Evolutionary conservation across 2,329 filamentous ascomycete species (phyloP).

Genomic region (Fusarium sp.): DNA sequence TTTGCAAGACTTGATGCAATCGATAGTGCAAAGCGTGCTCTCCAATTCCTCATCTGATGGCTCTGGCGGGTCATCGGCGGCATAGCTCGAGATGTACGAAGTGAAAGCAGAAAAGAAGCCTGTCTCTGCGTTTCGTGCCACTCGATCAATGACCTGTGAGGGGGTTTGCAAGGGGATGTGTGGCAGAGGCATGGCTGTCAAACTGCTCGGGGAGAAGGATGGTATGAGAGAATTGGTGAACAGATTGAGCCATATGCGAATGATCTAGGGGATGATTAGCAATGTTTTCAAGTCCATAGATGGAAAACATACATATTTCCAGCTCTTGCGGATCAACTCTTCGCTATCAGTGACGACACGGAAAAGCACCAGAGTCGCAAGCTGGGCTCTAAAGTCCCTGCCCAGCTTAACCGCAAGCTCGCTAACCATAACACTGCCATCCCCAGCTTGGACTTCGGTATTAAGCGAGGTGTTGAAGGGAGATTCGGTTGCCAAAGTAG

Average conservation of each 20-base stretch:
- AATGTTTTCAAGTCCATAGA: neutral
- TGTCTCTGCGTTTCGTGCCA: conserved; percentile 79
- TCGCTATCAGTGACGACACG: conserved; percentile 90
- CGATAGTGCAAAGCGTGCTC: conserved; percentile 92
- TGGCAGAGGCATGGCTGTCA: conserved; percentile 76
- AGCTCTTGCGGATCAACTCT: conserved; percentile 77
- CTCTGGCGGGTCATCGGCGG: conserved; percentile 96
- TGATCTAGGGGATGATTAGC: conserved; percentile 67
- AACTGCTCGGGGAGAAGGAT: conserved; percentile 75
- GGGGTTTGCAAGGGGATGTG: conserved; percentile 91
- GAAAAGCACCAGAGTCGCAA: conserved; percentile 96
- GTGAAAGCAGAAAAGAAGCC: conserved; percentile 95
- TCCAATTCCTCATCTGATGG: conserved; percentile 97
- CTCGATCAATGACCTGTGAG: conserved; percentile 92
- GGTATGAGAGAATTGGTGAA: conserved; percentile 96
- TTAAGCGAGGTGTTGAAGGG: conserved; percentile 89
- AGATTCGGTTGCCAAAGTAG: conserved; percentile 80
- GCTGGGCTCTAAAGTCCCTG: conserved; percentile 90
- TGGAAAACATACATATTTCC: conserved; percentile 76
- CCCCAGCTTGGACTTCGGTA: conserved; percentile 92
- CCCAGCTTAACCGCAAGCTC: conserved; percentile 97
- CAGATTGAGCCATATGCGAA: conserved; percentile 93
- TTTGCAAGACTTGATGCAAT: conserved; percentile 91
- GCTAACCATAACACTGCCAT: conserved; percentile 97
- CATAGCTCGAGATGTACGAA: conserved; percentile 98